Conservation (phyloP, 129 eudicot species). For the Ambrosia artemisiifolia region DNA sequence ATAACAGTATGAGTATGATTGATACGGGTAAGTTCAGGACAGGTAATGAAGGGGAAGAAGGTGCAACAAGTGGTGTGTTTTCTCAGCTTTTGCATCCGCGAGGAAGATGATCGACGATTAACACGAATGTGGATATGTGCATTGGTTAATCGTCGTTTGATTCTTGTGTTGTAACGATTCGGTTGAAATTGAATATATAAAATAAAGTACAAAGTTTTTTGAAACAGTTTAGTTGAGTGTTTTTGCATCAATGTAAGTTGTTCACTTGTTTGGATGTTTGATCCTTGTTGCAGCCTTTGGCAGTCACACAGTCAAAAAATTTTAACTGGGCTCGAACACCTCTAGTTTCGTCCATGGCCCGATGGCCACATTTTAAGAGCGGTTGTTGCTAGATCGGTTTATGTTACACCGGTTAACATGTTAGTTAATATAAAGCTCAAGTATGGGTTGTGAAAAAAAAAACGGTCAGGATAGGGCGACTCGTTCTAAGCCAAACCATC, state of each 20-base stretch:
- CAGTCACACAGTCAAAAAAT: too few relatives aligned
- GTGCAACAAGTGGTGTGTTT: constrained; percentile 77
- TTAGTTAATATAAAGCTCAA: too few relatives aligned
- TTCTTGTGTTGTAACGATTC: constrained; percentile 21
- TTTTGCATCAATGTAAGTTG: not conserved
- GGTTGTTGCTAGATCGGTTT: too few relatives aligned
- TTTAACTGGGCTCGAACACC: too few relatives aligned
- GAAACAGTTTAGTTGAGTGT: not conserved
- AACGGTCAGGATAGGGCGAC: too few relatives aligned
- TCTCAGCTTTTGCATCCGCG: constrained; percentile 95
- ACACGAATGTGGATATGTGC: not conserved
- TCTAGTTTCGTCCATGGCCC: too few relatives aligned
- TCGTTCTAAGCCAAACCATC: too few relatives aligned
- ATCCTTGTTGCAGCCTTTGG: too few relatives aligned
- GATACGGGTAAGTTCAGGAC: constrained; percentile 54
- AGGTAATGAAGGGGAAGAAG: constrained; percentile 75
- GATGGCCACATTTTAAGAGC: too few relatives aligned
- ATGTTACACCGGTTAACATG: too few relatives aligned
- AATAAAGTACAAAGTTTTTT: constrained; percentile 21
- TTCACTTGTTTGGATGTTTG: not conserved
- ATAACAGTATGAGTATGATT: constrained; percentile 70
- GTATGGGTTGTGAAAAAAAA: too few relatives aligned
- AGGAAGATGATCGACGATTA: constrained; percentile 54
- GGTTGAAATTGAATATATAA: constrained; percentile 15
- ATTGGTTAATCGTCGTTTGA: not conserved